Evolutionary conservation across 768 basidiomycete genomes (phyloP).

Genomic region (Fibroporia radiculosa): DNA sequence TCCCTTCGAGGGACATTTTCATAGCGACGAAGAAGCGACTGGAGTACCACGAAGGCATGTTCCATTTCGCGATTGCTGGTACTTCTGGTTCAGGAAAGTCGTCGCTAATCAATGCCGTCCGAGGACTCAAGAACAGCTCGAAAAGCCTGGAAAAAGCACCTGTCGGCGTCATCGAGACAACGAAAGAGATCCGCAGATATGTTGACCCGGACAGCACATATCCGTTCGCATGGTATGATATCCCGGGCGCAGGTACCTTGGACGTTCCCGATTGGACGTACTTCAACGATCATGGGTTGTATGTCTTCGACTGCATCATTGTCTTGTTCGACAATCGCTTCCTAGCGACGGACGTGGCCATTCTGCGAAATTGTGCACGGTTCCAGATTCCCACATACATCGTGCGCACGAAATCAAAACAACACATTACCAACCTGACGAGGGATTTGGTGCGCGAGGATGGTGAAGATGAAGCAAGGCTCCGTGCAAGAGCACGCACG

Average conservation of each 20-base stretch:
- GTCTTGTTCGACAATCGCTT: conserved; percentile 2
- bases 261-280: conserved; percentile 1
- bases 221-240: conserved; percentile 2
- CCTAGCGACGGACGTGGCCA: not conserved
- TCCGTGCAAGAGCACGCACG: no score
- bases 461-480: not conserved
- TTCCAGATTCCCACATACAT: conserved; percentile 3
- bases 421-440: not conserved
- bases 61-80: conserved; percentile 2
- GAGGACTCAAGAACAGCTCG: not conserved
- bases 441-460: not conserved
- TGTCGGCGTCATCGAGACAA: conserved; percentile 1
- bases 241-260: conserved; percentile 3
- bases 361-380: conserved; percentile 1
- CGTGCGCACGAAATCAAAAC: conserved; percentile 2
- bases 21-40: not conserved
- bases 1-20: not conserved
- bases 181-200: not conserved
- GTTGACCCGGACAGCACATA: not conserved
- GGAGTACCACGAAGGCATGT: not conserved
- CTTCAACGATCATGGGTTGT: conserved; percentile 4
- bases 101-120: conserved; percentile 2
- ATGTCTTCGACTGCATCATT: conserved; percentile 3
- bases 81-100: not conserved
- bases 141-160: not conserved